Evolutionary conservation across 208 protist genomes (phyloP).

Genomic region (Trypanosomatidae sp.): DNA sequence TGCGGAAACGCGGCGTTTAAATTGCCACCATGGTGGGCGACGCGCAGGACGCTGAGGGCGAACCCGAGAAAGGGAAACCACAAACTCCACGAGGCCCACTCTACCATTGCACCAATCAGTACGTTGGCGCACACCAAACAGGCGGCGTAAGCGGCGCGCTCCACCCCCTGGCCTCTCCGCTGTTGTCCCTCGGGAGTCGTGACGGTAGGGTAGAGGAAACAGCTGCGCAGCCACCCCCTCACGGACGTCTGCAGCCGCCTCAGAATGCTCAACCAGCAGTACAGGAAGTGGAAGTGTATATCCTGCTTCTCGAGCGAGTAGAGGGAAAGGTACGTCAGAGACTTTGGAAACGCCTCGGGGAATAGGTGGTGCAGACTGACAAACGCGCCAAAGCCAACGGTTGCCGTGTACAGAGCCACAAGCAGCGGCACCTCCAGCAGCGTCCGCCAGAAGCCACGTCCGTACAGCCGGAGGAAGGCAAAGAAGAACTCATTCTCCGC

Average conservation of each 20-base stretch:
- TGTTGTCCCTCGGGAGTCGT: background rate
- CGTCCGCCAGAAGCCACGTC: constrained; percentile 10
- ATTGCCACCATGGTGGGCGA: background rate
- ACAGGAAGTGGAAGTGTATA: constrained; percentile 12
- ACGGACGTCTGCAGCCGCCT: background rate
- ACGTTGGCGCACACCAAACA: constrained; percentile 22
- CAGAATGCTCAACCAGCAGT: constrained; percentile 15
- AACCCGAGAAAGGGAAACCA: constrained; percentile 14
- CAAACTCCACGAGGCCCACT: constrained; percentile 11
- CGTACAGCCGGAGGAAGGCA: constrained; percentile 6
- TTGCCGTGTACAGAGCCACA: constrained; percentile 15
- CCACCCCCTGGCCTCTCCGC: constrained; percentile 1
- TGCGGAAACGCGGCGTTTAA: constrained; percentile 1
- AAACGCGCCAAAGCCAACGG: constrained; percentile 19
- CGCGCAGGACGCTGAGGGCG: constrained; percentile 1
- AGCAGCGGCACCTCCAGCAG: constrained; percentile 11
- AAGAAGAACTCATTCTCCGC: constrained; percentile 18
- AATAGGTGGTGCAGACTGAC: constrained; percentile 7
- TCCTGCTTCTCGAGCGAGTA: constrained; percentile 7
- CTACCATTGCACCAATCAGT: constrained; percentile 12
- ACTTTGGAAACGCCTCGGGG: constrained; percentile 15
- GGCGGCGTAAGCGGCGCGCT: constrained; percentile 9
- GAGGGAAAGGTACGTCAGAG: constrained; percentile 17
- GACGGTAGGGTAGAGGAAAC: constrained; percentile 6
- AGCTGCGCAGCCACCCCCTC: constrained; percentile 1